A percentile compares a stretch with the other conserved stretches of the same genome.
phyloP scores from a whole-genome alignment of 805 yeast genomes.

The Cyberlindnera suaveolens region DNA sequence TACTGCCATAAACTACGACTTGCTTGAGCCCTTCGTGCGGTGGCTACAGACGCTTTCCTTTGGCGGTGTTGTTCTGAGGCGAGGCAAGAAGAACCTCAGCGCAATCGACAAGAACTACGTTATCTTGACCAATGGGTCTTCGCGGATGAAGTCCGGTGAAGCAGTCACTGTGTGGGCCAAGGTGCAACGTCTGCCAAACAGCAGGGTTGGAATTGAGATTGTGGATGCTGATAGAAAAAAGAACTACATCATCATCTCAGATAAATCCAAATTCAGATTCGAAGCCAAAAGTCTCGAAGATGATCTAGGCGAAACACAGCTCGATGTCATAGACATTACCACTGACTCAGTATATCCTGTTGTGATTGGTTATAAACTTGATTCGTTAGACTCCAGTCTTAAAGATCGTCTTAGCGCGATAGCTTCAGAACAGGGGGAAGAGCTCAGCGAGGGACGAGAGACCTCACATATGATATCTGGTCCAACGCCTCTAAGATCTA shows the following conservation, averaged over 20 bases:
- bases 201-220: constrained; percentile 6
- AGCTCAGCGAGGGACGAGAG: no score
- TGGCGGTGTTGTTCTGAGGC: not conserved
- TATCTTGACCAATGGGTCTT: constrained; percentile 5
- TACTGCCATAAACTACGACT: not conserved
- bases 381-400: no score
- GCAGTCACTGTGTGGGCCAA: constrained; percentile 6
- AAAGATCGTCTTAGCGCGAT: no score
- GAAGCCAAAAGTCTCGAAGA: not conserved
- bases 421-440: not conserved
- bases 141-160: not conserved
- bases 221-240: constrained; percentile 1
- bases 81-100: not conserved
- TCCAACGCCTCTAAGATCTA: no score
- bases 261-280: not conserved
- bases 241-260: not conserved
- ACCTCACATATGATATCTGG: no score
- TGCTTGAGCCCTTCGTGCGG: constrained; percentile 2
- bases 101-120: constrained; percentile 1
- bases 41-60: constrained; percentile 7
- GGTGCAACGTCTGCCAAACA: constrained; percentile 1
- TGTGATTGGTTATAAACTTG: no score
- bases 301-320: no score
- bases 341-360: no score
- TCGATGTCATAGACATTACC: no score